phyloP scores from a whole-genome alignment of 176 grass and related monocot species.

The Cymbopogon citratus region DNA sequence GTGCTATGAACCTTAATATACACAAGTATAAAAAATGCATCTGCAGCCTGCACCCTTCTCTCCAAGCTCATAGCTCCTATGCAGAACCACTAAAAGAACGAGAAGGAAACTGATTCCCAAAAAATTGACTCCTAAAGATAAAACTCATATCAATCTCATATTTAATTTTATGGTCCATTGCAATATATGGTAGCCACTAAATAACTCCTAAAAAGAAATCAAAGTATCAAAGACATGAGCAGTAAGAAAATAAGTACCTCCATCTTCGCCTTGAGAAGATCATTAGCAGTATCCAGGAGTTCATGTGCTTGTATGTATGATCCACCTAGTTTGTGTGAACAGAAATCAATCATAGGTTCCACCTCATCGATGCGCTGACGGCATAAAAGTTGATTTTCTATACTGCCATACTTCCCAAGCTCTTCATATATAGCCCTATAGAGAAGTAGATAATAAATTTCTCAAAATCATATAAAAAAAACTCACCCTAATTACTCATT shows the following conservation, averaged over 20 bases:
- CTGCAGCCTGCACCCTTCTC: neutral
- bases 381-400: slow-evolving; percentile 97
- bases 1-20: no score
- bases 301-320: slow-evolving; percentile 82
- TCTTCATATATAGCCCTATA: slow-evolving; percentile 88
- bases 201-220: neutral
- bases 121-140: neutral
- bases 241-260: slow-evolving; percentile 45
- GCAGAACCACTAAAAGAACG: neutral
- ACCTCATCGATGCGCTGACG: slow-evolving; percentile 89
- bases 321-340: slow-evolving; percentile 86
- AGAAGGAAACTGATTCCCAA: neutral
- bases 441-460: slow-evolving; percentile 8
- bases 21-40: neutral
- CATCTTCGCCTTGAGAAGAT: slow-evolving; percentile 86
- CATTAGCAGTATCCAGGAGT: slow-evolving; percentile 82
- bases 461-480: neutral
- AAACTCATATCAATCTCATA: neutral
- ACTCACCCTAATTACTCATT: neutral
- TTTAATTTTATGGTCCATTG: neutral
- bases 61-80: neutral
- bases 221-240: neutral
- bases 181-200: neutral
- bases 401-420: slow-evolving; percentile 83
- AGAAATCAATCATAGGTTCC: slow-evolving; percentile 96